Percentiles rank a stretch among this genome's conserved stretches.
phyloP scores from a whole-genome alignment of 306 rosid genomes.

The Begonia loranthoides region DNA sequence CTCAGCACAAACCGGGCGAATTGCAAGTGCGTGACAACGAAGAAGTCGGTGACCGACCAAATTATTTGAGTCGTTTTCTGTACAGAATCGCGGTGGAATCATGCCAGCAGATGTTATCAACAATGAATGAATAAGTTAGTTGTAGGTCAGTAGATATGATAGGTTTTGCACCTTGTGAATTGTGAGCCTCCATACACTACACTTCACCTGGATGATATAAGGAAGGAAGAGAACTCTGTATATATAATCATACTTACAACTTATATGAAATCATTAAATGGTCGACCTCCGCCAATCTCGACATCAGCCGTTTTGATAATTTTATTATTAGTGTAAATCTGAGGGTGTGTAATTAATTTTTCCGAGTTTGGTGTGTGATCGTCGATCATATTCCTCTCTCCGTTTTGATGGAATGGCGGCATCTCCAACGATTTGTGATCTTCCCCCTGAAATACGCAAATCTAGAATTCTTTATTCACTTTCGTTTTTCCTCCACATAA shows the following conservation, averaged over 20 bases:
- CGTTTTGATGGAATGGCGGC: background rate
- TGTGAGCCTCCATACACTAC: too few species aligned
- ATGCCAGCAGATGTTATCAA: constrained; percentile 16
- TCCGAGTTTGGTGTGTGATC: background rate
- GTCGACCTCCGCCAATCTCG: too few species aligned
- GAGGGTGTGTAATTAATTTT: background rate
- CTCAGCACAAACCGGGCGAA: constrained; percentile 56
- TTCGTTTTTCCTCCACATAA: background rate
- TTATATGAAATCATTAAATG: too few species aligned
- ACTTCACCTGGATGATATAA: background rate
- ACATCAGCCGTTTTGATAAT: too few species aligned
- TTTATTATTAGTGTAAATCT: too few species aligned
- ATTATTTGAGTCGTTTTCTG: constrained; percentile 27
- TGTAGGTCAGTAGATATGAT: background rate
- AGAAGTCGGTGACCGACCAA: constrained; percentile 34
- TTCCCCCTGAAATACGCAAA: too few species aligned
- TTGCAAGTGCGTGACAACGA: constrained; percentile 53
- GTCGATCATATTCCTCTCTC: background rate
- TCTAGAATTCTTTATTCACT: too few species aligned
- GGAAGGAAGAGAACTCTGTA: background rate
- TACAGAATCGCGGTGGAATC: constrained; percentile 10
- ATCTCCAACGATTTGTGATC: too few species aligned
- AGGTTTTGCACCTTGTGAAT: too few species aligned
- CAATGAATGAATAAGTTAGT: background rate
- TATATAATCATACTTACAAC: too few species aligned